Conservation (phyloP, 1,284 basidiomycete species). For the Fistulinella cinereoalba region DNA sequence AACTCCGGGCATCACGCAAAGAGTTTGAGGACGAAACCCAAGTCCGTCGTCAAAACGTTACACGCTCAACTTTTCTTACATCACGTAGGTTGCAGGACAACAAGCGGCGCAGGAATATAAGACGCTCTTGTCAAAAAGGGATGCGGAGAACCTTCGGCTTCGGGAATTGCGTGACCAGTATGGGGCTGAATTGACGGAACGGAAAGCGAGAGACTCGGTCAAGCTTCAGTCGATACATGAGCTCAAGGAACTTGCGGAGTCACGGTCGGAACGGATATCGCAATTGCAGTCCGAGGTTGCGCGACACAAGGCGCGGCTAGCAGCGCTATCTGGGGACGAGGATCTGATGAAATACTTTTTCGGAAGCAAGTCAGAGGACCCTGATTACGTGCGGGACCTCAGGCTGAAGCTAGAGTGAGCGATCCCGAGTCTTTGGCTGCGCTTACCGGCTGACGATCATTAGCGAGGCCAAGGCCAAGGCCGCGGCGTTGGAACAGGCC, state of each 20-base stretch:
- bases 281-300: constrained; percentile 74
- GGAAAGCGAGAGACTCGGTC: constrained; percentile 63
- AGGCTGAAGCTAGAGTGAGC: constrained; percentile 59
- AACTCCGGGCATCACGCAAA: constrained; percentile 38
- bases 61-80: constrained; percentile 15
- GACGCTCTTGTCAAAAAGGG: constrained; percentile 57
- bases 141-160: constrained; percentile 73
- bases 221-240: constrained; percentile 69
- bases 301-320: constrained; percentile 74
- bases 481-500: constrained; percentile 50
- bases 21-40: constrained; percentile 49
- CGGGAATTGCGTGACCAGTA: constrained; percentile 81
- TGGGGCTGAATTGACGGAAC: constrained; percentile 68
- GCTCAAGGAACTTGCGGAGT: constrained; percentile 67
- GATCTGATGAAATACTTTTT: constrained; percentile 73
- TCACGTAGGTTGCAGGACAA: constrained; percentile 43
- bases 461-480: constrained; percentile 55
- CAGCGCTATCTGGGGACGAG: constrained; percentile 69
- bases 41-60: constrained; percentile 32
- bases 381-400: constrained; percentile 62
- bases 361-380: constrained; percentile 54
- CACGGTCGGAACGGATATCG: constrained; percentile 73
- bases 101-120: constrained; percentile 57
- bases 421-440: not conserved
- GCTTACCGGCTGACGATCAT: not conserved